These are phyloP conservation scores for Trypanosoma theileri DNA, from an alignment of 208 protist species.

Conservation along the genomic window DNA sequence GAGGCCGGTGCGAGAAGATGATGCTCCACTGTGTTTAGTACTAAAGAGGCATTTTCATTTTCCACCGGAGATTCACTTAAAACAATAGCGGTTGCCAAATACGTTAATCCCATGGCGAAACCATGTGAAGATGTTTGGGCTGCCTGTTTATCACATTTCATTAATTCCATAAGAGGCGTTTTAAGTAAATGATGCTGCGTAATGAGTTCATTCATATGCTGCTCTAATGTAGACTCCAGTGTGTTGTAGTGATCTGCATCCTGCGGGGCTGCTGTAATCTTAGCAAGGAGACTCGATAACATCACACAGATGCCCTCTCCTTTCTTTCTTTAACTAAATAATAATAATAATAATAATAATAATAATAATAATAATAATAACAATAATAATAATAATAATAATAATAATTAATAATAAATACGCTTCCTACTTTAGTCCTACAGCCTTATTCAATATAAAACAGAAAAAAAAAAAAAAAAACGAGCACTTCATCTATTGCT, in stretches of 20 bases:
- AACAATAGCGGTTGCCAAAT: slow-evolving; percentile 17
- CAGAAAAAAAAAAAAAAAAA: background rate
- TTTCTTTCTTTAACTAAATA: background rate
- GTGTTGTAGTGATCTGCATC: background rate
- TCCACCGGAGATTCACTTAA: background rate
- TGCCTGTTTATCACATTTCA: slow-evolving; percentile 1
- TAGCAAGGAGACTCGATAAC: slow-evolving; percentile 21
- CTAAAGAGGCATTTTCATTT: background rate
- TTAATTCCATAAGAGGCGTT: background rate
- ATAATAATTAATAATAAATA: background rate
- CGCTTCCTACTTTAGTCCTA: background rate
- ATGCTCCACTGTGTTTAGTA: slow-evolving; percentile 13
- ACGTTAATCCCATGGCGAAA: slow-evolving; percentile 27
- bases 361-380: slow-evolving; percentile 15
- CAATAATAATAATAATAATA: slow-evolving; percentile 23
- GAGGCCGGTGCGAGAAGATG: slow-evolving; percentile 7
- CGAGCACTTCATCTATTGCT: too few species aligned
- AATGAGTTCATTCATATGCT: slow-evolving; percentile 14
- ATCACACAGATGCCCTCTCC: slow-evolving; percentile 7
- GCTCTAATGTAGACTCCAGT: slow-evolving; percentile 25
- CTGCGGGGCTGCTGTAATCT: slow-evolving; percentile 9
- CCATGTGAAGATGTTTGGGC: background rate
- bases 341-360: slow-evolving; percentile 20
- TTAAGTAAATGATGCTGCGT: background rate
- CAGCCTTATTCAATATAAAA: background rate